phyloP scores from a whole-genome alignment of 139 green algal genomes.

The Chlorella sp. region DNA sequence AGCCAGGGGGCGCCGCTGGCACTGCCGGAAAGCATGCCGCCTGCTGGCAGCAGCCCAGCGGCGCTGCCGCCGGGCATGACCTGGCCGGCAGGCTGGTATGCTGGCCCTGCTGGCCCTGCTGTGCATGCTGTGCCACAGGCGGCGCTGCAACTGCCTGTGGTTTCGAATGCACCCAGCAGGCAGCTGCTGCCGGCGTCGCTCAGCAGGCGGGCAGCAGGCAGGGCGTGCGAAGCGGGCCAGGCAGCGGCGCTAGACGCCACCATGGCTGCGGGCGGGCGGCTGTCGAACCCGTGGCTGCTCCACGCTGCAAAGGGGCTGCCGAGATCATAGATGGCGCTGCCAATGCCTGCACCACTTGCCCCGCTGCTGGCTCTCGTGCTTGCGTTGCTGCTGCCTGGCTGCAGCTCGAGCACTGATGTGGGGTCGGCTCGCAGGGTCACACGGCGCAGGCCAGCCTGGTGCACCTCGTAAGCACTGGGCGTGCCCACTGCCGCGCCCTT shows the following conservation, averaged over 20 bases:
- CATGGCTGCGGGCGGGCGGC: neutral
- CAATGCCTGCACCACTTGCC: neutral
- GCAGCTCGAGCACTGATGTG: neutral
- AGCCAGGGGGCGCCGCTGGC: neutral
- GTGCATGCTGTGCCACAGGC: neutral
- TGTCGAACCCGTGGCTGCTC: neutral
- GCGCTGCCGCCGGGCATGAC: neutral
- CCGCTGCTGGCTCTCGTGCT: neutral
- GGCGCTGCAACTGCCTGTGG: neutral
- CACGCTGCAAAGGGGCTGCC: neutral
- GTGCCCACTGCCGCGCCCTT: neutral
- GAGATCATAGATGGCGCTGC: neutral
- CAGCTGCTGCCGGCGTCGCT: neutral
- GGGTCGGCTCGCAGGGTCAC: neutral
- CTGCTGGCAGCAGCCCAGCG: neutral
- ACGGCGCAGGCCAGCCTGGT: neutral
- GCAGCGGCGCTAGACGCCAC: neutral
- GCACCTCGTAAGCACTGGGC: neutral
- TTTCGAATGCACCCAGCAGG: neutral
- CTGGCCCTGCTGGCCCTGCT: neutral
- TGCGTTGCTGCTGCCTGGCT: neutral
- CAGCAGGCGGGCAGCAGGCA: neutral
- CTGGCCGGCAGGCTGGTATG: neutral
- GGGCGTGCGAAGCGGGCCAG: neutral
- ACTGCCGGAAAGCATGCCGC: too few relatives aligned